phyloP scores from a whole-genome alignment of 139 green algal species.

The Volvox reticuliferus region DNA sequence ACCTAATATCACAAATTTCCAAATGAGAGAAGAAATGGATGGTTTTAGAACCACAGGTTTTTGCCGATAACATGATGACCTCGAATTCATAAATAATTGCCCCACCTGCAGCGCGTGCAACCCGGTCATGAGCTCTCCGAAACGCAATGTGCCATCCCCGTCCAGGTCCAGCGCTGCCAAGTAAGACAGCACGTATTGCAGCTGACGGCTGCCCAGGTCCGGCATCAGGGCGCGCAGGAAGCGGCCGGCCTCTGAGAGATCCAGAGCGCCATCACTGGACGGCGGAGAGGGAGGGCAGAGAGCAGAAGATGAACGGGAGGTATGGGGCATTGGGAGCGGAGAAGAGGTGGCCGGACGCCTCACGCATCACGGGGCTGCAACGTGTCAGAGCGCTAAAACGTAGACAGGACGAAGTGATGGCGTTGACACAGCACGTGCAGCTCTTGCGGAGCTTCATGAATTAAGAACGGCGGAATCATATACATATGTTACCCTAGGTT shows the following conservation, averaged over 20 bases:
- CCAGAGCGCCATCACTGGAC: slow-evolving; percentile 44
- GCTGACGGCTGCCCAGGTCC: slow-evolving; percentile 33
- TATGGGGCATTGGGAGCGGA: too few species aligned
- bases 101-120: slow-evolving; percentile 49
- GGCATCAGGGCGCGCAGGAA: slow-evolving; percentile 55
- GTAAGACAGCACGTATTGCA: slow-evolving; percentile 61
- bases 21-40: too few species aligned
- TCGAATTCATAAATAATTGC: too few species aligned
- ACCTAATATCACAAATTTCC: too few species aligned
- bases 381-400: not conserved
- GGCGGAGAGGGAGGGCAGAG: not conserved
- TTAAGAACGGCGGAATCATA: too few species aligned
- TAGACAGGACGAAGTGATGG: not conserved
- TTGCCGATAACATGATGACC: too few species aligned
- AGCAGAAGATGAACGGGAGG: not conserved
- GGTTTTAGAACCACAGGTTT: too few species aligned
- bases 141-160: slow-evolving; percentile 47
- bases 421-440: too few species aligned
- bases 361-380: too few species aligned
- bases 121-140: slow-evolving; percentile 49
- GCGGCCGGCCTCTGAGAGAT: slow-evolving; percentile 22
- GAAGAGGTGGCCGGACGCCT: not conserved
- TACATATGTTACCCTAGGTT: too few species aligned
- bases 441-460: too few species aligned
- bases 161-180: slow-evolving; percentile 53